Conservation (phyloP, 495 filamentous ascomycete genomes). For the Neohortaea acidophila region DNA sequence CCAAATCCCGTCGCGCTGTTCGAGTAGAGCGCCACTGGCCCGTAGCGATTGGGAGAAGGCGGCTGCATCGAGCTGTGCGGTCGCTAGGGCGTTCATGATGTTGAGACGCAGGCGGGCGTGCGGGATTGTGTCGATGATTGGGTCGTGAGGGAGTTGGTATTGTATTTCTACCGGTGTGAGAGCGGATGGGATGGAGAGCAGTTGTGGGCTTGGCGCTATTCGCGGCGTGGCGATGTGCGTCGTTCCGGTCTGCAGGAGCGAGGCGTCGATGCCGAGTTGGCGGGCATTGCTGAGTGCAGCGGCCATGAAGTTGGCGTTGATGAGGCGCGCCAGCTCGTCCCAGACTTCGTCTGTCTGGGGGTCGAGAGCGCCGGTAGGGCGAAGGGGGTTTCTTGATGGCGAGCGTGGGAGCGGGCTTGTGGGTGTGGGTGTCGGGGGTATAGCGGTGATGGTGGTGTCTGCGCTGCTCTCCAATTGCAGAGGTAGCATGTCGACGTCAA, state of each 20-base stretch:
- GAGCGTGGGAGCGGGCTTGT: no score
- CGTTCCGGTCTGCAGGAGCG: slow-evolving; percentile 4
- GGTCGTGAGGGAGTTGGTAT: slow-evolving; percentile 12
- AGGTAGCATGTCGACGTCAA: no score
- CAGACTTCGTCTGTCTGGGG: slow-evolving; percentile 1
- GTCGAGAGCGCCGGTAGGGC: background rate
- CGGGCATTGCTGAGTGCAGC: slow-evolving; percentile 7
- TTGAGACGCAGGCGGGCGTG: slow-evolving; percentile 13
- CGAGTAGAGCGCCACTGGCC: slow-evolving; percentile 5
- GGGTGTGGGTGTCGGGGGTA: no score
- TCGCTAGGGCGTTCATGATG: slow-evolving; percentile 8
- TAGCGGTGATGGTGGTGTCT: no score
- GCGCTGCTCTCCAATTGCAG: no score
- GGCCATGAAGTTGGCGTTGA: slow-evolving; percentile 12
- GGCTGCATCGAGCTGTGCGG: slow-evolving; percentile 2
- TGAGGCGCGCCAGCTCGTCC: slow-evolving; percentile 12
- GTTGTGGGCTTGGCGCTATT: background rate
- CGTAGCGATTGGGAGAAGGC: slow-evolving; percentile 4
- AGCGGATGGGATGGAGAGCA: slow-evolving; percentile 7
- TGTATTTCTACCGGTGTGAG: slow-evolving; percentile 10
- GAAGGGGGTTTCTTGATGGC: no score
- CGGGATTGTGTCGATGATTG: slow-evolving; percentile 13
- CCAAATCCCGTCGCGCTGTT: slow-evolving; percentile 5
- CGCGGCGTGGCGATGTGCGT: no score
- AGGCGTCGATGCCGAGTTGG: slow-evolving; percentile 4